Percentiles rank a stretch among this genome's conserved stretches.
These are phyloP conservation scores for Globisporangium orthogonon DNA, from an alignment of 352 stramenopile genomes.

Conservation along the genomic window DNA sequence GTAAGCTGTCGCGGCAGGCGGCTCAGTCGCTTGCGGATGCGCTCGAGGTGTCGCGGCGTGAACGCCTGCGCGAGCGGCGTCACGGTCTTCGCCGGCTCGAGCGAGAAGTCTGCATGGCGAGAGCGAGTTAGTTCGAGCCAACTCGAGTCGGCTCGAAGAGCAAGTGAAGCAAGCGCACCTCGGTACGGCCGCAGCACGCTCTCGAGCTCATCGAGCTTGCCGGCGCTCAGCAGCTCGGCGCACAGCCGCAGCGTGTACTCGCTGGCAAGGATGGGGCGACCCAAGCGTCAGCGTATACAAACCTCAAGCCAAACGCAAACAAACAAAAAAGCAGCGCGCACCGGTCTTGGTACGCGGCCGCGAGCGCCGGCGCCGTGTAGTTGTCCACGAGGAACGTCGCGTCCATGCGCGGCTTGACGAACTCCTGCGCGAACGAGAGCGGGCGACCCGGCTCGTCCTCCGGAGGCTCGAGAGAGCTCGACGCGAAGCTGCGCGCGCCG, in stretches of 20 bases:
- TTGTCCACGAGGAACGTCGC: constrained; percentile 91
- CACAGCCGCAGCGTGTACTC: constrained; percentile 79
- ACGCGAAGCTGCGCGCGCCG: not conserved
- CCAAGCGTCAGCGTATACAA: not conserved
- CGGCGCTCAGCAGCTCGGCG: constrained; percentile 62
- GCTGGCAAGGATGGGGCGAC: constrained; percentile 9
- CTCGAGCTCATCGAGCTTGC: constrained; percentile 67
- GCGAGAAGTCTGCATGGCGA: constrained; percentile 29
- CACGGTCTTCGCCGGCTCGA: constrained; percentile 28
- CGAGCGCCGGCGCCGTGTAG: constrained; percentile 94
- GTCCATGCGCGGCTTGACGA: constrained; percentile 65
- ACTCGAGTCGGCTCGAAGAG: no score
- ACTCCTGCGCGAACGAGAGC: constrained; percentile 53
- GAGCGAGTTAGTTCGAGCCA: no score
- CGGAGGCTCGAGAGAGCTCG: constrained; percentile 1
- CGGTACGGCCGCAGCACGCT: constrained; percentile 73
- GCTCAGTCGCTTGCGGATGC: constrained; percentile 93
- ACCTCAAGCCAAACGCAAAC: not conserved
- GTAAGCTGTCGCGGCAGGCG: constrained; percentile 92
- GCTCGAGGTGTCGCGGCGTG: constrained; percentile 81
- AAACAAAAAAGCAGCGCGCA: constrained; percentile 24
- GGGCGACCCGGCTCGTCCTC: constrained; percentile 8
- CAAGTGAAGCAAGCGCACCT: constrained; percentile 15
- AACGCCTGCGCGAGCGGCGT: constrained; percentile 77
- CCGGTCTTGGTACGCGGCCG: constrained; percentile 92